Base-by-base conservation (phyloP, 2,329 filamentous ascomycete genomes). In the Xylaria hypoxylon region DNA sequence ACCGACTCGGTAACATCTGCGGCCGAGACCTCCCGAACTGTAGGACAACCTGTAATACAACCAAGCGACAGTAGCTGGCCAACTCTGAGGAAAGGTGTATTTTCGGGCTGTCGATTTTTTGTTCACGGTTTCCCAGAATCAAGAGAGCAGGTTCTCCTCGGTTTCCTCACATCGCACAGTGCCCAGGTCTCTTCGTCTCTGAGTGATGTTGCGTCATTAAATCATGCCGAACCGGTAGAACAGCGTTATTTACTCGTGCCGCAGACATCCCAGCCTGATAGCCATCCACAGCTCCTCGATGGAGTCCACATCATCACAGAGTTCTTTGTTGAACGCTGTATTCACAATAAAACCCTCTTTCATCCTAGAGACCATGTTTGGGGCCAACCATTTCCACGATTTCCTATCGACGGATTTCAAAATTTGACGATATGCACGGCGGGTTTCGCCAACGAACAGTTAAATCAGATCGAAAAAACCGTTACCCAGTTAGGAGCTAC, bases 281-380 rank as follows among this genome's bases (percentile, higher is more conserved):
- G 80, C 0, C 83, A 85, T 51, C 85, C 82, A 1, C 33, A 50
- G 1, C 69, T 79, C 3, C 78, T 78, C 4, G 77, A 80, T 52
- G 81, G 78, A 31, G 75, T 87, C 7, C 76, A 83, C 57, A 77
- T 86, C 45, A 89, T 97, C 35, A 98, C 94, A 11, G 94, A 97
- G 76, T 96, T 96, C 85, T 99, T 95, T 86, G 85, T 99, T 59
- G 96, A 99, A 80, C 88, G 89, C 53, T 98, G 95, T 77, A 82
- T 99, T 44, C 89, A 94, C 76, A 87, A 88, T 69, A 96, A 92
- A 78, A 82, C 80, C 28, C 87, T 95, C 72, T 84, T 93, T 52
- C 83, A 91, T 33, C 93, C 94, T 5, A 81, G 84, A 58, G 83
- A 87, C 4, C 89, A 96, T 76, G 85, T 92, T 45, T 85, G 96